phyloP scores from a whole-genome alignment of 2,329 filamentous ascomycete species.

The Aspergillus puulaauensis region DNA sequence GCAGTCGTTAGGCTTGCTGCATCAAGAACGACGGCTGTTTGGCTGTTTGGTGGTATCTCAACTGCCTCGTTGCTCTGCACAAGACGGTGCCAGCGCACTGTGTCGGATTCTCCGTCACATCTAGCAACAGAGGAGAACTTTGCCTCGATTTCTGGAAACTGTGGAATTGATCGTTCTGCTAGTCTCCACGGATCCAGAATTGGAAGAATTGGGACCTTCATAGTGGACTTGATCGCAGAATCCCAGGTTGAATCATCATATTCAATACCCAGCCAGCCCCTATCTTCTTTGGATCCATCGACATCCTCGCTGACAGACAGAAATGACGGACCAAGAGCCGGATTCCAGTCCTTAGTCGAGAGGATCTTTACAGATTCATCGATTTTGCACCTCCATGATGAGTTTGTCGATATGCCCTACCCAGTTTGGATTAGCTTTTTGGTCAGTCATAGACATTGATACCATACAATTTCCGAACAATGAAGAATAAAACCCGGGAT shows the following conservation, averaged over 20 bases:
- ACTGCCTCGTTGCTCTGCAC: background rate
- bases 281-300: background rate
- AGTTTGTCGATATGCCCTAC: background rate
- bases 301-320: slow-evolving; percentile 3
- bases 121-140: background rate
- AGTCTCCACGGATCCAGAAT: slow-evolving; percentile 5
- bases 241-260: slow-evolving; percentile 6
- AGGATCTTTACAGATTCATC: background rate
- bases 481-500: slow-evolving; percentile 7
- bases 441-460: too few relatives aligned
- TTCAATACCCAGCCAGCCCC: background rate
- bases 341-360: slow-evolving; percentile 1
- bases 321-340: slow-evolving; percentile 6
- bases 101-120: background rate
- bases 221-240: background rate
- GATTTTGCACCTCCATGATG: background rate
- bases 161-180: background rate
- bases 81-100: background rate
- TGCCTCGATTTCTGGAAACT: background rate
- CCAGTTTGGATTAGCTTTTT: too few relatives aligned
- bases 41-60: background rate
- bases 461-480: too few relatives aligned
- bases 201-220: slow-evolving; percentile 6
- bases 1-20: background rate
- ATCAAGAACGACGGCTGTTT: background rate